These are phyloP conservation scores for Aspergillus nidulans DNA, from an alignment of 495 filamentous ascomycete species.

Conservation along the genomic window DNA sequence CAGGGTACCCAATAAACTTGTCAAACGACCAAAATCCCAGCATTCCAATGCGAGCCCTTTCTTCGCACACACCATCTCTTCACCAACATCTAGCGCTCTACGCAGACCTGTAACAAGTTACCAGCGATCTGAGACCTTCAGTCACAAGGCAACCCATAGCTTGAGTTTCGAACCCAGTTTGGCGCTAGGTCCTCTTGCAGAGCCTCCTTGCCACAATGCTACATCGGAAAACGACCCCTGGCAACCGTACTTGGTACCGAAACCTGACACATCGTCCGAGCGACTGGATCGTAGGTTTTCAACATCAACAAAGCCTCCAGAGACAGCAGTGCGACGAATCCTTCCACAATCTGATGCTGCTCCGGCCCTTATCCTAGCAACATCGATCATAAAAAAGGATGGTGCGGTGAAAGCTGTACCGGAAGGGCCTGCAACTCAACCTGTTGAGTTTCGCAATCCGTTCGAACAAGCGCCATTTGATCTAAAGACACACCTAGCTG, in stretches of 20 bases:
- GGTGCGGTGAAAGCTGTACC: neutral
- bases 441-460: slow-evolving; percentile 35
- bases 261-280: slow-evolving; percentile 30
- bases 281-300: slow-evolving; percentile 32
- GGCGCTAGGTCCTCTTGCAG: slow-evolving; percentile 9
- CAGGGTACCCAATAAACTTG: slow-evolving; percentile 72
- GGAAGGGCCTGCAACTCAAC: slow-evolving; percentile 11
- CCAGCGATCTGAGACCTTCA: slow-evolving; percentile 70
- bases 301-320: slow-evolving; percentile 22
- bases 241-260: slow-evolving; percentile 45
- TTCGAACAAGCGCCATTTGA: slow-evolving; percentile 20
- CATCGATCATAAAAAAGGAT: slow-evolving; percentile 26
- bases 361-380: slow-evolving; percentile 41
- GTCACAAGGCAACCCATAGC: slow-evolving; percentile 38
- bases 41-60: slow-evolving; percentile 39
- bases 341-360: slow-evolving; percentile 20
- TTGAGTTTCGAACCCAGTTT: slow-evolving; percentile 30
- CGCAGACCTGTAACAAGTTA: slow-evolving; percentile 83
- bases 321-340: slow-evolving; percentile 26
- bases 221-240: slow-evolving; percentile 26
- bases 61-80: slow-evolving; percentile 26
- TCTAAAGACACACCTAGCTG: slow-evolving; percentile 5
- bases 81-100: slow-evolving; percentile 51
- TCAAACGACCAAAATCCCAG: slow-evolving; percentile 74
- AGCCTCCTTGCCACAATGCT: slow-evolving; percentile 10